Conservation (phyloP, 208 protist genomes). For the Kentomonas sorsogonicus region DNA sequence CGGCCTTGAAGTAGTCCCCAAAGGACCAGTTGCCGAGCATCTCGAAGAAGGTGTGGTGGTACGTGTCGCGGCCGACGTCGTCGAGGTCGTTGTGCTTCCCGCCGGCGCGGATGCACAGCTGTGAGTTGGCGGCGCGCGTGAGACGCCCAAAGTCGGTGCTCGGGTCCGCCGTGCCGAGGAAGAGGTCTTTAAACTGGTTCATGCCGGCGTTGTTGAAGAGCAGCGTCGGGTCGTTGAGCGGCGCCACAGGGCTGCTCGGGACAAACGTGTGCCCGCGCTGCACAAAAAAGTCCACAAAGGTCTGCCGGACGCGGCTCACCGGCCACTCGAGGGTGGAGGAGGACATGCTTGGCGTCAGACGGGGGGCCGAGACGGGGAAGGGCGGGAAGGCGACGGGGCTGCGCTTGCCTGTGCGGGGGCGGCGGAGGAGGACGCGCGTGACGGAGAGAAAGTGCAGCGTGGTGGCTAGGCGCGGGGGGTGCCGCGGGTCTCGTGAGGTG, state of each 20-base stretch:
- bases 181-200: constrained; percentile 98
- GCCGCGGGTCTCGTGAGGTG: too few relatives aligned
- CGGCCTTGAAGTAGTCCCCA: constrained; percentile 99
- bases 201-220: constrained; percentile 98
- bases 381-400: too few relatives aligned
- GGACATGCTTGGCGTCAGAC: constrained; percentile 9
- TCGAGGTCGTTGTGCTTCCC: constrained; percentile 99
- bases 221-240: constrained; percentile 97
- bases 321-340: constrained; percentile 59
- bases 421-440: too few relatives aligned
- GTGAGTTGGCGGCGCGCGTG: constrained; percentile 94
- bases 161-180: constrained; percentile 95
- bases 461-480: too few relatives aligned
- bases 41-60: constrained; percentile 99
- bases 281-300: constrained; percentile 95
- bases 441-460: too few relatives aligned
- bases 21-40: constrained; percentile 99
- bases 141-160: constrained; percentile 90
- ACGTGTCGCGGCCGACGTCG: constrained; percentile 98
- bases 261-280: constrained; percentile 90
- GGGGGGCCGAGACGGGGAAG: too few relatives aligned
- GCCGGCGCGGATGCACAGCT: constrained; percentile 99
- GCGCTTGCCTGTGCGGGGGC: too few relatives aligned
- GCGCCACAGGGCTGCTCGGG: constrained; percentile 91
- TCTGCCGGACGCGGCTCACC: constrained; percentile 80